Percentiles rank a stretch among this genome's conserved stretches.
Conservation (phyloP, 2,329 filamentous ascomycete species). For the Cercospora brassicicola region DNA sequence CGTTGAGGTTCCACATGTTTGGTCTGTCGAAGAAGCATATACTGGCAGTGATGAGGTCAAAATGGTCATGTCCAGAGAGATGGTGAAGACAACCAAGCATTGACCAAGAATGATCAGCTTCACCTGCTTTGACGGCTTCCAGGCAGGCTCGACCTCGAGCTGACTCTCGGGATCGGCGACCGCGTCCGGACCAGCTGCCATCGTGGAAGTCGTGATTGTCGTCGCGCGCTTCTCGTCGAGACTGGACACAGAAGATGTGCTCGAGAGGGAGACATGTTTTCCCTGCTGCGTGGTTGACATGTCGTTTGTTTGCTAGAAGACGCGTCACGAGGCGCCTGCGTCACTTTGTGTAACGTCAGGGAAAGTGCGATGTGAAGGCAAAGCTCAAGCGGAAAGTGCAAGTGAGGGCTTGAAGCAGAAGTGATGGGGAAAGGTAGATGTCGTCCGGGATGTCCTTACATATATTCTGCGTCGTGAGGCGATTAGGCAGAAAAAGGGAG, state of each 20-base stretch:
- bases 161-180: not conserved
- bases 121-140: conserved; percentile 45
- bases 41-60: conserved; percentile 50
- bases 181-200: not conserved
- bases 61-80: conserved; percentile 52
- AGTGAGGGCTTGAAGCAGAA: not conserved
- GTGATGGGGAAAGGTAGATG: not conserved
- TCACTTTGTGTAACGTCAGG: not conserved
- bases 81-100: conserved; percentile 50
- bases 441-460: not conserved
- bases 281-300: not conserved
- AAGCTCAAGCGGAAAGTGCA: not conserved
- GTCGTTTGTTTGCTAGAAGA: not conserved
- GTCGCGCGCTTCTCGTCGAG: conserved; percentile 13
- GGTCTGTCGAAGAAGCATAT: too few species aligned
- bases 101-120: conserved; percentile 47
- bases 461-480: not conserved
- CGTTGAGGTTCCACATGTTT: conserved; percentile 8
- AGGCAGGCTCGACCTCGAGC: conserved; percentile 22
- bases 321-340: not conserved
- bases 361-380: not conserved
- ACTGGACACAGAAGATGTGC: not conserved
- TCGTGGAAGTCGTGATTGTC: conserved; percentile 7
- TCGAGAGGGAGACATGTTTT: not conserved
- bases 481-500: not conserved